Base-by-base conservation (phyloP, 2,329 filamentous ascomycete species). In the Xylariaceae sp. region DNA sequence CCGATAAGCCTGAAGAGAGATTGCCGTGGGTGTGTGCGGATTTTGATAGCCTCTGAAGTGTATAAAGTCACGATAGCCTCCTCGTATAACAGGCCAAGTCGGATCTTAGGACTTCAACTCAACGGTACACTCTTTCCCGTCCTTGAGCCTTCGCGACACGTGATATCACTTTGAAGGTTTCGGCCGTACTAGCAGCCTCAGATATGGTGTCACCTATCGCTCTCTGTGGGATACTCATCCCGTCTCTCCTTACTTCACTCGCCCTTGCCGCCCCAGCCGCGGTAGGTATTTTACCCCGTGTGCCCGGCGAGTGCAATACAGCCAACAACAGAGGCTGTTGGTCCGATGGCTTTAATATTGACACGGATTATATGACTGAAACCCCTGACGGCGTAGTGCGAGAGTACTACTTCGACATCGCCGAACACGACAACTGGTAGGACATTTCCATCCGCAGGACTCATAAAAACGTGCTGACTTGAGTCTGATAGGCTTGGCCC, bases 321-420 rank as follows among this genome's bases (percentile, higher is more conserved):
- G 26, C 26, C 13, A 21, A 30, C 7, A 47, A 62, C 41, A 49
- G 59, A 6, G 37, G 35, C 7, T 62, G 59, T 43, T 62, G 59
- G 59, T 23, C 36, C 7, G 37, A 50, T 46, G 49, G 49, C 26
- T 62, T 56, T 30, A 49, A 52, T 21, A 50, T 62, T 26, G 44
- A 51, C 24, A 62, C 58, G 3, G 55, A 62, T 29, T 62, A 60
- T 39, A 37, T 56, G 26, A 44, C 33, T 2, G 26, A 33, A 11
- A 44, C 32, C 4, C 57, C 55, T 6, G 15, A 41, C 32, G 51
- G 54, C 3, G 35, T 26, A 11, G 23, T 30, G 4, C 50, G 35
- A 35, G 44, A 41, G 23, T 59, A 46, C 41, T 20, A 41, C 23
- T 59, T 37, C 32, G 39, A 43, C 3, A 20, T 61, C 11, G 42